Base-by-base conservation (phyloP, 352 stramenopile genomes). In the Phytophthora parvispora region DNA sequence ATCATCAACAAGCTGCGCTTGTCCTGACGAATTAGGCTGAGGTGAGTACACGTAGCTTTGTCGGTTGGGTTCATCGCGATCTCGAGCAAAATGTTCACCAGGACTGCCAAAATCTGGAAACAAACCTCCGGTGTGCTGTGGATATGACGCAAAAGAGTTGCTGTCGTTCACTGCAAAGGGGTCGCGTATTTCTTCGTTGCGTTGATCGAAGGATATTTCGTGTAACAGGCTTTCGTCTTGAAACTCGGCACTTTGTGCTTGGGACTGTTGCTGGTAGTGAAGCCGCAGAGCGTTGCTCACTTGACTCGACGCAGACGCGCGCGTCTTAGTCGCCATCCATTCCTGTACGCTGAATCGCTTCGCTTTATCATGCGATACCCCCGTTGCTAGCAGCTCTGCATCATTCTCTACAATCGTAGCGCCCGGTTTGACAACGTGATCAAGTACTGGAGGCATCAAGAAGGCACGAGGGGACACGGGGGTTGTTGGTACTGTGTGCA, bases 351-450 rank as follows among this genome's bases (percentile, higher is more conserved):
- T 92, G 8, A 92, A 81, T 15, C 67, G 76, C 36, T 72, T 84
- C 0, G 74, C 83, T 43, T 87, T 89, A 28, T 94, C 86, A 38
- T 94, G 86, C 8, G 86, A 92, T 28, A 94, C 86, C 1, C 86
- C 86, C 2, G 77, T 77, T 3, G 78, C 50, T 12, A 91, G 67
- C 29, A 87, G 71, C 12, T 91, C 84, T 13, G 81, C 74, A 31
- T 92, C 72, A 28, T 59, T 84, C 22, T 80, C 62, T 3, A 92
- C 57, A 2, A 83, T 68, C 27, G 48, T 72, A 38, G 51, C 64
- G 31, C 55, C 50, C 3, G 60, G 51, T 57, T 75, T 75, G 12
- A 25, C 31, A 38, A 42, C 7, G 16, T 36, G 22, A 29, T 69
- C 57, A 25, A 57, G 64, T 55, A 53, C 60, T n/a, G 53, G 24